Percentiles rank a stretch among this genome's conserved stretches.
Conservation (phyloP, 2,329 filamentous ascomycete species). For the Colletotrichum sp. region DNA sequence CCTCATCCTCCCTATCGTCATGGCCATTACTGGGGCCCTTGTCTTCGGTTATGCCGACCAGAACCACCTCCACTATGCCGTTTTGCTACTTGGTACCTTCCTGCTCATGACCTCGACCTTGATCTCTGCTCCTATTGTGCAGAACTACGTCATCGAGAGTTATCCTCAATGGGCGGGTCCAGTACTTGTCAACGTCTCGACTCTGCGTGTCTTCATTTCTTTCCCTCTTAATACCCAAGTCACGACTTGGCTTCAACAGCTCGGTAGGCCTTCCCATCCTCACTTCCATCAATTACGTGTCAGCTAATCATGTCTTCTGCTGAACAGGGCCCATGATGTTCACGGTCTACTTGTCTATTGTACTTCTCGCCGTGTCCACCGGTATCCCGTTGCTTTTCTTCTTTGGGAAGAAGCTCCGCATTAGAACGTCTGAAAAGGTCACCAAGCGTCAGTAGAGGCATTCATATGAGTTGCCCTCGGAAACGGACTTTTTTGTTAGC, state of each 20-base stretch:
- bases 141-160: constrained; percentile 35
- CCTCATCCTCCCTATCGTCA: constrained; percentile 29
- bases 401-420: background rate
- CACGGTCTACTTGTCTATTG: background rate
- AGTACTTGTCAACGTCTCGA: background rate
- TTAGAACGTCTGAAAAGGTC: background rate
- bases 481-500: background rate
- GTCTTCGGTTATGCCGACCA: constrained; percentile 32
- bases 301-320: background rate
- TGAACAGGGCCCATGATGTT: background rate
- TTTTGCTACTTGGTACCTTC: constrained; percentile 28
- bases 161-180: constrained; percentile 26
- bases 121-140: constrained; percentile 27
- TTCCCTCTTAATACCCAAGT: background rate
- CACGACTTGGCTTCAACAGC: background rate
- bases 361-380: background rate
- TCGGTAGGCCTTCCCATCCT: background rate
- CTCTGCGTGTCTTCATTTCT: background rate
- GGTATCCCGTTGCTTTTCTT: background rate
- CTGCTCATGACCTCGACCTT: constrained; percentile 31
- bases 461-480: background rate
- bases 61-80: constrained; percentile 26
- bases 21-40: constrained; percentile 30
- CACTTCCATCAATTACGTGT: background rate
- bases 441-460: background rate